phyloP scores from a whole-genome alignment of 352 stramenopile genomes.

The Elongisporangium undulatum region DNA sequence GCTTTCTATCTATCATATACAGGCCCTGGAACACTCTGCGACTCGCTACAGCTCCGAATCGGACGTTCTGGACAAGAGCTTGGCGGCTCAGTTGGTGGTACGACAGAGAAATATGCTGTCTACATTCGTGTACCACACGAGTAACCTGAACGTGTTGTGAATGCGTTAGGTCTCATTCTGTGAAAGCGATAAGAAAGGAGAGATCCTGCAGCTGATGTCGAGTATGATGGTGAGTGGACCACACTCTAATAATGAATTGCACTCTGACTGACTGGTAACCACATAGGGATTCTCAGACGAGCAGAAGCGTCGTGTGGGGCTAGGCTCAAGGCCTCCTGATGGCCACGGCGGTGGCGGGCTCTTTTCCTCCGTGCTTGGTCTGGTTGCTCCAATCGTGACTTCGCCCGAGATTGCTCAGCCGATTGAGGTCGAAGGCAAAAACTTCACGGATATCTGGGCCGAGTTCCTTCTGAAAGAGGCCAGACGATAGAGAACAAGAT shows the following conservation, averaged over 20 bases:
- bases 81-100: constrained; percentile 70
- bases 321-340: constrained; percentile 35
- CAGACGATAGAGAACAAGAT: constrained; percentile 1
- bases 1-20: not conserved
- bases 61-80: constrained; percentile 63
- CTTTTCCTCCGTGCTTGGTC: constrained; percentile 60
- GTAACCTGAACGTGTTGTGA: no score
- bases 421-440: constrained; percentile 51
- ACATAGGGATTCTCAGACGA: constrained; percentile 66
- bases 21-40: constrained; percentile 58
- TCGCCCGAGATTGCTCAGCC: constrained; percentile 4
- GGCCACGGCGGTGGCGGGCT: constrained; percentile 60
- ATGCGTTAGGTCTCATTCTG: constrained; percentile 51
- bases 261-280: no score
- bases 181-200: constrained; percentile 63
- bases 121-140: not conserved
- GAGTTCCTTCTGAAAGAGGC: constrained; percentile 67
- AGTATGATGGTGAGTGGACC: constrained; percentile 62
- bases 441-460: constrained; percentile 66
- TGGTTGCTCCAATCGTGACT: constrained; percentile 26
- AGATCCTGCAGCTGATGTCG: constrained; percentile 68
- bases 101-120: not conserved
- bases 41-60: constrained; percentile 49
- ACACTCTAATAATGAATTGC: no score
- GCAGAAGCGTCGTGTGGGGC: constrained; percentile 56